phyloP scores from a whole-genome alignment of 1,139 yeast genomes.

The Suhomyces coccinellae region DNA sequence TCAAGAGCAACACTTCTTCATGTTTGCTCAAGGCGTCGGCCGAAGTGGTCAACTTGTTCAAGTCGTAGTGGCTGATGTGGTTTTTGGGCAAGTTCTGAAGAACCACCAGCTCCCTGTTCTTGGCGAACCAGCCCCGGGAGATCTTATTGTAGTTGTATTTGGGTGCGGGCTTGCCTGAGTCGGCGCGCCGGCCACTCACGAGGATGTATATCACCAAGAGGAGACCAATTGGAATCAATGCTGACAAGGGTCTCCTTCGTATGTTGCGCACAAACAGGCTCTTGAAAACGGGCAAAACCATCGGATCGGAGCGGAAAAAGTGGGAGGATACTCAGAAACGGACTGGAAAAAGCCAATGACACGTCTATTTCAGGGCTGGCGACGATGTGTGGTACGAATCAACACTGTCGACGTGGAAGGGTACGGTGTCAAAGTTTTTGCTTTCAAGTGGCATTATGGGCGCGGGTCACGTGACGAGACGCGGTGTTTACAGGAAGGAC shows the following conservation, averaged over 20 bases:
- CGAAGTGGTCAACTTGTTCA: slow-evolving; percentile 72
- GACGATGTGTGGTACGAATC: background rate
- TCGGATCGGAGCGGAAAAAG: background rate
- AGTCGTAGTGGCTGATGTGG: slow-evolving; percentile 80
- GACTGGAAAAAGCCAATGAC: background rate
- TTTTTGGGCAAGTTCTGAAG: slow-evolving; percentile 69
- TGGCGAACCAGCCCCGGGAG: slow-evolving; percentile 49
- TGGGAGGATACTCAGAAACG: background rate
- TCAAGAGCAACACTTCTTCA: slow-evolving; percentile 79
- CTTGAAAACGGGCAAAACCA: slow-evolving; percentile 19
- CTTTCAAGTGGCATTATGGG: slow-evolving; percentile 1
- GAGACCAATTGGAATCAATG: slow-evolving; percentile 47
- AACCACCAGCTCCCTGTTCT: slow-evolving; percentile 46
- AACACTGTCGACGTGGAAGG: slow-evolving; percentile 1
- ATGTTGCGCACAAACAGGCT: slow-evolving; percentile 47
- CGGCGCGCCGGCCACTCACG: slow-evolving; percentile 33
- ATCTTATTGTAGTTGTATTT: slow-evolving; percentile 54
- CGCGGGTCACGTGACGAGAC: background rate
- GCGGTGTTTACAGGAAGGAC: background rate
- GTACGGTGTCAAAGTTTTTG: slow-evolving; percentile 6
- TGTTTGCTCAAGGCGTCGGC: slow-evolving; percentile 67
- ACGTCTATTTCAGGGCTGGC: background rate
- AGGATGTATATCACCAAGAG: slow-evolving; percentile 44
- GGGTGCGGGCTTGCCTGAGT: slow-evolving; percentile 24
- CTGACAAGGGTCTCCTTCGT: slow-evolving; percentile 58